Evolutionary conservation across 805 yeast species (phyloP).

Genomic region (Saturnispora quitensis): DNA sequence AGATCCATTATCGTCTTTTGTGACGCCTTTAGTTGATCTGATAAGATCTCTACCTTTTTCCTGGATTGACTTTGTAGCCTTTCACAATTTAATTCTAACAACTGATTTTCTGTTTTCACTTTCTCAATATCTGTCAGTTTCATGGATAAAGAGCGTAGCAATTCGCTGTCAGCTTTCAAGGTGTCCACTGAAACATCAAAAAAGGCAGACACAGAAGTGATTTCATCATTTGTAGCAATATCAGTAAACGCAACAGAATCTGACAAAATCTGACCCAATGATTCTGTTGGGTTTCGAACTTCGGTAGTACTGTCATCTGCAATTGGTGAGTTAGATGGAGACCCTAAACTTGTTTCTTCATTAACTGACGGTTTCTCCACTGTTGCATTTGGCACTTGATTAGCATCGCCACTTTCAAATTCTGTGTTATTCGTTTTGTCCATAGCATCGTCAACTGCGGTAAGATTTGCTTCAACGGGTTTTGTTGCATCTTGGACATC

Average conservation of each 20-base stretch:
- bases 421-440: neutral
- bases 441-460: neutral
- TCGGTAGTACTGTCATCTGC: neutral
- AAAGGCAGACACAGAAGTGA: conserved; percentile 27
- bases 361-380: neutral
- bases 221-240: conserved; percentile 9
- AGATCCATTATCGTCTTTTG: conserved; percentile 19
- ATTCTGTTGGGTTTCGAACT: neutral
- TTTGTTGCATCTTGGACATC: neutral
- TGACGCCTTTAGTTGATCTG: conserved; percentile 21
- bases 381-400: neutral
- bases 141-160: conserved; percentile 23
- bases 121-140: conserved; percentile 29
- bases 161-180: conserved; percentile 15
- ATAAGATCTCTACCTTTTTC: conserved; percentile 27
- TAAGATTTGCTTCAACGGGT: neutral
- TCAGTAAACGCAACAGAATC: neutral
- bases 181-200: conserved; percentile 23
- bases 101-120: conserved; percentile 30
- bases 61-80: conserved; percentile 29
- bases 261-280: neutral
- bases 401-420: neutral
- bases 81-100: conserved; percentile 32
- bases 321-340: neutral
- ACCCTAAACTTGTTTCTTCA: neutral